These are phyloP conservation scores for Colletotrichum higginsianum DNA, from an alignment of 2,329 filamentous ascomycete genomes.

Conservation along the genomic window DNA sequence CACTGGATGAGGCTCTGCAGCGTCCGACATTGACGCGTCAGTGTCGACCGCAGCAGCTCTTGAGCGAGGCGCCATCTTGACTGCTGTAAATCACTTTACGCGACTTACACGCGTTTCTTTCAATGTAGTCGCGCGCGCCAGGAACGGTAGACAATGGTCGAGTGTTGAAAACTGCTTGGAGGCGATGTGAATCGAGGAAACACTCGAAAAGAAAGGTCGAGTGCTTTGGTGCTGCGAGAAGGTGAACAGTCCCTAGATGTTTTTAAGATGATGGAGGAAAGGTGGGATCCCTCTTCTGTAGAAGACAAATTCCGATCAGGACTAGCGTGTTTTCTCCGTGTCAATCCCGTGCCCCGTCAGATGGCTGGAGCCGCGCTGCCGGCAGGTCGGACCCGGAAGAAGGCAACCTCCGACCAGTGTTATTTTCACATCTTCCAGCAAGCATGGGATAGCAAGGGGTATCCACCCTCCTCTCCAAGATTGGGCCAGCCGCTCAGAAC, in stretches of 20 bases:
- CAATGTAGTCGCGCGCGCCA: conserved; percentile 14
- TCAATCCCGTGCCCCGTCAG: conserved; percentile 24
- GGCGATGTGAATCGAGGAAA: conserved; percentile 5
- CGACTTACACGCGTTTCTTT: conserved; percentile 68
- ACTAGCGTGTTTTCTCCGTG: conserved; percentile 40
- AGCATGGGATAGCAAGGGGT: conserved; percentile 3
- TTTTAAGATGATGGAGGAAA: conserved; percentile 42
- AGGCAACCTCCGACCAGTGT: conserved; percentile 2
- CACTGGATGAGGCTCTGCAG: conserved; percentile 60
- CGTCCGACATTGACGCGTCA: conserved; percentile 76
- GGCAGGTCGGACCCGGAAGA: conserved; percentile 16
- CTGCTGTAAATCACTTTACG: conserved; percentile 63
- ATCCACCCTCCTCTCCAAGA: conserved; percentile 16
- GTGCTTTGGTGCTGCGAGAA: conserved; percentile 27
- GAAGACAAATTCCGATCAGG: conserved; percentile 40
- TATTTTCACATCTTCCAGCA: neutral
- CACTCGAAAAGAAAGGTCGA: conserved; percentile 2
- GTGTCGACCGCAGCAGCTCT: conserved; percentile 68
- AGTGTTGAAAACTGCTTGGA: conserved; percentile 16
- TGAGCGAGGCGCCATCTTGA: conserved; percentile 69
- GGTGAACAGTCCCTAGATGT: conserved; percentile 34
- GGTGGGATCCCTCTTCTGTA: conserved; percentile 40
- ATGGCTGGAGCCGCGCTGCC: neutral
- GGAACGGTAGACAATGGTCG: conserved; percentile 29
- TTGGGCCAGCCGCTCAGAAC: conserved; percentile 18